A percentile compares a stretch with the other conserved stretches of the same genome.
Conservation (phyloP, 768 basidiomycete species). For the Zangia roseola region DNA sequence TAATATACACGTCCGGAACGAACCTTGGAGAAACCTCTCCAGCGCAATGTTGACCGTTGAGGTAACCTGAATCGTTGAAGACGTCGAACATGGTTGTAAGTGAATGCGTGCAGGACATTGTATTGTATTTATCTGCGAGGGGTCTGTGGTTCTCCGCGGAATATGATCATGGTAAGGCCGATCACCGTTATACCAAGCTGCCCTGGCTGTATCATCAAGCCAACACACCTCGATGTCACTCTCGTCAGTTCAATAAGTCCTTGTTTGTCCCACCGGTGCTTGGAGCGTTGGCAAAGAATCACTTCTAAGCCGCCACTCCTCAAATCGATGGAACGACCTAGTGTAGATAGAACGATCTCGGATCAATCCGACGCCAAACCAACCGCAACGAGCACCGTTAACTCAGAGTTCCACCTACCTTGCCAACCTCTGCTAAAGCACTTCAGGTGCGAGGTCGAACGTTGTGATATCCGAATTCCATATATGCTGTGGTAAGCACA, state of each 20-base stretch:
- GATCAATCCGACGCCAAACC: too few relatives aligned
- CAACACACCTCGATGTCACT: too few relatives aligned
- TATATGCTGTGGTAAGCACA: not conserved
- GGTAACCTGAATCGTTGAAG: not conserved
- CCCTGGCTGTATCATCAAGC: too few relatives aligned
- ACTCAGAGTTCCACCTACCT: not conserved
- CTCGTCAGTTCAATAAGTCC: too few relatives aligned
- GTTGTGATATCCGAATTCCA: too few relatives aligned
- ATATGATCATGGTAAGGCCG: not conserved
- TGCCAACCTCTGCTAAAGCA: constrained; percentile 11
- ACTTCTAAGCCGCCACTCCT: not conserved
- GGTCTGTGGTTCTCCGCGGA: too few relatives aligned
- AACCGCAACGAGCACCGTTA: not conserved
- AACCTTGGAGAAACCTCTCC: not conserved
- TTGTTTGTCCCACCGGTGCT: too few relatives aligned
- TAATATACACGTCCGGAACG: not conserved
- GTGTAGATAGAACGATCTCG: not conserved
- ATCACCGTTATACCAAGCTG: constrained; percentile 4
- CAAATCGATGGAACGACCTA: too few relatives aligned
- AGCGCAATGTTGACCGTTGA: not conserved
- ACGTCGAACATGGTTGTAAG: not conserved
- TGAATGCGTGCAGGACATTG: not conserved
- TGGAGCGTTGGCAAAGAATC: not conserved
- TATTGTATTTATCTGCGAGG: constrained; percentile 8
- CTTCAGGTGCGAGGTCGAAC: too few relatives aligned